Percentiles rank a stretch among this genome's conserved stretches.
phyloP scores from a whole-genome alignment of 768 basidiomycete genomes.

The Suillus discolor region DNA sequence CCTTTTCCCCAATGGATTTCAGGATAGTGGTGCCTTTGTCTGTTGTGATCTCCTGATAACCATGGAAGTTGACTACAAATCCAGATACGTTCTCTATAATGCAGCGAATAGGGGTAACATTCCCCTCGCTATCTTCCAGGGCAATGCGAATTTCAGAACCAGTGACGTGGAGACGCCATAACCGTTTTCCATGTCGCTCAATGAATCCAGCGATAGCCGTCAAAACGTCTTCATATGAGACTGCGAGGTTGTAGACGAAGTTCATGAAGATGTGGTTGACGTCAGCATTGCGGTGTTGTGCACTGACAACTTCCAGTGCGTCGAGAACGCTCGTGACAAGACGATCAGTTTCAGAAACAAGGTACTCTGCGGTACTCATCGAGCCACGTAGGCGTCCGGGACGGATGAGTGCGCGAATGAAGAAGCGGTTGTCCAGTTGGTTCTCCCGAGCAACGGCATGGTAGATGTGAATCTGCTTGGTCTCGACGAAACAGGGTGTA shows the following conservation, averaged over 20 bases:
- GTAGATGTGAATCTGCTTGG: constrained; percentile 98
- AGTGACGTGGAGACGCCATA: constrained; percentile 98
- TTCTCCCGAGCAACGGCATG: constrained; percentile 95
- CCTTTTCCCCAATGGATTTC: constrained; percentile 98
- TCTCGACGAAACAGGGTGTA: constrained; percentile 94
- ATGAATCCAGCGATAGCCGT: constrained; percentile 99
- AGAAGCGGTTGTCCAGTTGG: constrained; percentile 97
- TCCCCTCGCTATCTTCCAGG: constrained; percentile 93
- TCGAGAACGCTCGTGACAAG: constrained; percentile 93
- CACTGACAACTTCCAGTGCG: constrained; percentile 91
- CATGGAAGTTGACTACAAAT: constrained; percentile 97
- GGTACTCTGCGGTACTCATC: constrained; percentile 96
- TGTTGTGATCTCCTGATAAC: constrained; percentile 96
- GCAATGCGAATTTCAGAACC: constrained; percentile 96
- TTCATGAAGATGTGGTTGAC: constrained; percentile 99
- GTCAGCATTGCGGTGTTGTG: constrained; percentile 88
- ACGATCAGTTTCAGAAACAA: constrained; percentile 97
- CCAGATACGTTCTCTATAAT: constrained; percentile 99
- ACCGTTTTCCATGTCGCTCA: constrained; percentile 95
- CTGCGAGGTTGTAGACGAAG: constrained; percentile 95
- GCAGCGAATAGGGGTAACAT: constrained; percentile 94
- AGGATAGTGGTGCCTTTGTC: constrained; percentile 95
- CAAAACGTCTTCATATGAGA: constrained; percentile 95
- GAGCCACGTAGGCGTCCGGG: constrained; percentile 91
- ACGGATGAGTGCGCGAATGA: constrained; percentile 93